Conservation (phyloP, 179 eudicot species). For the Silene coronaria region DNA sequence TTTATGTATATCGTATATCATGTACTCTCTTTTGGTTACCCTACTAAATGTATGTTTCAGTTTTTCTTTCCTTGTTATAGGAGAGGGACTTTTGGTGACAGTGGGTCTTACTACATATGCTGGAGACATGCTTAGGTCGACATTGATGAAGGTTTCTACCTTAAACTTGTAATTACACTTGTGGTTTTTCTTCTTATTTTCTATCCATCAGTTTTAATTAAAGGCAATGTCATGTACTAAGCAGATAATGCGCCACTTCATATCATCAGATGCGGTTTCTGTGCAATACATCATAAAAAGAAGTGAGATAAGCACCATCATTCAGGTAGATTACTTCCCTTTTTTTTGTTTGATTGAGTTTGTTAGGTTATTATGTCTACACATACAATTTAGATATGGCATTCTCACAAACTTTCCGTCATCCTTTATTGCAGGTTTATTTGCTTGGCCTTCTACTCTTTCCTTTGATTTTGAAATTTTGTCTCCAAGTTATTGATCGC, state of each 20-base stretch:
- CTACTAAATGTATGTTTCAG: slow-evolving; percentile 5
- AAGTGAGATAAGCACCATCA: slow-evolving; percentile 75
- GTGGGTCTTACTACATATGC: slow-evolving; percentile 67
- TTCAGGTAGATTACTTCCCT: slow-evolving; percentile 50
- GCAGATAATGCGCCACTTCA: slow-evolving; percentile 35
- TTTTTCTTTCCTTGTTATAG: slow-evolving; percentile 36
- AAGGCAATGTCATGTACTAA: slow-evolving; percentile 16
- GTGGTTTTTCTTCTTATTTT: not conserved
- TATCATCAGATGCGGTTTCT: slow-evolving; percentile 28
- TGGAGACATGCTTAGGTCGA: slow-evolving; percentile 78
- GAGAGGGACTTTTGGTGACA: slow-evolving; percentile 86
- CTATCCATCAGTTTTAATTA: slow-evolving; percentile 1
- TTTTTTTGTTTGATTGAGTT: not conserved
- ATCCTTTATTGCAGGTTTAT: slow-evolving; percentile 52
- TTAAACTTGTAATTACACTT: slow-evolving; percentile 14
- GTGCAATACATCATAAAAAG: slow-evolving; percentile 38
- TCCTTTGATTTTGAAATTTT: slow-evolving; percentile 47
- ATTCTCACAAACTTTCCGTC: slow-evolving; percentile 2
- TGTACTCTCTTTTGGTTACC: not conserved
- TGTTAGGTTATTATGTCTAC: not conserved
- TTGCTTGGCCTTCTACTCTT: slow-evolving; percentile 79
- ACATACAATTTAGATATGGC: not conserved
- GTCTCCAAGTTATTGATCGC: slow-evolving; percentile 32
- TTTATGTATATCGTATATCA: not conserved
- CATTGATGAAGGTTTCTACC: slow-evolving; percentile 52